These are phyloP conservation scores for Oryza australiensis DNA, from an alignment of 176 grass and related monocot genomes.

Conservation along the genomic window DNA sequence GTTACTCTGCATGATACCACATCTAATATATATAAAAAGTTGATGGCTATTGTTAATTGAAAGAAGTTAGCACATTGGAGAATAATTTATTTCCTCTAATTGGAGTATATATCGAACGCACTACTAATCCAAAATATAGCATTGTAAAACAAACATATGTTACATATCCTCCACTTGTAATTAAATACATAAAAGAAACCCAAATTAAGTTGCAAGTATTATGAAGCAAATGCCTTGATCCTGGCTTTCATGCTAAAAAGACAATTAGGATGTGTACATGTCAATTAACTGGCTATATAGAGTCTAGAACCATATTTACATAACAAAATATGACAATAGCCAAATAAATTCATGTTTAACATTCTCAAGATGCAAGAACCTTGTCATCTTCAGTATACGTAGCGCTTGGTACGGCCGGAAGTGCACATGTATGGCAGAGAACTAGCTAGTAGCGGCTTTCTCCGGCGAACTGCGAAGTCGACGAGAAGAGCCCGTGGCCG, in stretches of 20 bases:
- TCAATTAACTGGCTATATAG: not conserved
- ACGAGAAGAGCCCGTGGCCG: slow-evolving; percentile 24
- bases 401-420: not conserved
- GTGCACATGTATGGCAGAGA: no score
- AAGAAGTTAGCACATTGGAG: no score
- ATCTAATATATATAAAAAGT: no score
- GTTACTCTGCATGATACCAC: no score
- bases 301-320: not conserved
- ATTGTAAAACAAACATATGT: not conserved
- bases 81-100: no score
- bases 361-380: not conserved
- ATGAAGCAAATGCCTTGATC: not conserved
- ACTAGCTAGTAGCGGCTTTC: slow-evolving; percentile 19
- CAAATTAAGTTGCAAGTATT: not conserved
- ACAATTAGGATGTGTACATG: not conserved
- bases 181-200: not conserved
- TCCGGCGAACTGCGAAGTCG: not conserved
- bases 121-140: no score
- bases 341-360: not conserved
- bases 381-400: not conserved
- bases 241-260: not conserved
- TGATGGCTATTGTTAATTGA: no score
- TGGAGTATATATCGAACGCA: no score
- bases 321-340: not conserved
- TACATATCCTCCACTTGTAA: no score